Percentiles rank a stretch among this genome's conserved stretches.
Evolutionary conservation across 169 alveolate species (phyloP).

Genomic region (Perkinsus olseni): DNA sequence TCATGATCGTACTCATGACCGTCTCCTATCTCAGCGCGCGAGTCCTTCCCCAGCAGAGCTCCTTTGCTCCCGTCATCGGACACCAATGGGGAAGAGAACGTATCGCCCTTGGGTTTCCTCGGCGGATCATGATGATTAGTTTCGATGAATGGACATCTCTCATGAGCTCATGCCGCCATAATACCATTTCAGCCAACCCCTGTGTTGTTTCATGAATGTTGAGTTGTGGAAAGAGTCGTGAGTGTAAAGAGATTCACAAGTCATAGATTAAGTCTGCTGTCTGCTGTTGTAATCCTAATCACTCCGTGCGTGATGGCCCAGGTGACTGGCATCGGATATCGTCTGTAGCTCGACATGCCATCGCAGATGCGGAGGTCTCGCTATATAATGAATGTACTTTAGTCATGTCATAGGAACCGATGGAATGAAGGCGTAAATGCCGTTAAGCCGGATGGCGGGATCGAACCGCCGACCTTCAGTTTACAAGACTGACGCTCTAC

Average conservation of each 20-base stretch:
- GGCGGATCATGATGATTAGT: not conserved
- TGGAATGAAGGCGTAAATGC: not conserved
- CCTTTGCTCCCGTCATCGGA: not conserved
- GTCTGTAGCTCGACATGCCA: no score
- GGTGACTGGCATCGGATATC: no score
- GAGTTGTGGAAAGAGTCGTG: no score
- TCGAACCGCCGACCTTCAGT: constrained; percentile 3
- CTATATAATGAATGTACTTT: no score
- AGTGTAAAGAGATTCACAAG: no score
- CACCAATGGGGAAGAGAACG: not conserved
- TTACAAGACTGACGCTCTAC: constrained; percentile 1
- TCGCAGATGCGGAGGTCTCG: not conserved
- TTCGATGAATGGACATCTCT: not conserved
- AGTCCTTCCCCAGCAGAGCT: not conserved
- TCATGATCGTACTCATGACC: not conserved
- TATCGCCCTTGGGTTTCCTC: not conserved
- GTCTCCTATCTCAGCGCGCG: not conserved
- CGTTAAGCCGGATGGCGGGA: not conserved
- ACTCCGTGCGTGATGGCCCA: no score
- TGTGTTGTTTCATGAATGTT: no score
- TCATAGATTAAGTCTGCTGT: no score
- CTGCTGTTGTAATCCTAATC: no score
- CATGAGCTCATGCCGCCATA: no score
- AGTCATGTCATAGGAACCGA: no score
- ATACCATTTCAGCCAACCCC: no score